A percentile compares a stretch with the other conserved stretches of the same genome.
Evolutionary conservation across 2,329 filamentous ascomycete species (phyloP).

Genomic region (Incumbomyces lentus): DNA sequence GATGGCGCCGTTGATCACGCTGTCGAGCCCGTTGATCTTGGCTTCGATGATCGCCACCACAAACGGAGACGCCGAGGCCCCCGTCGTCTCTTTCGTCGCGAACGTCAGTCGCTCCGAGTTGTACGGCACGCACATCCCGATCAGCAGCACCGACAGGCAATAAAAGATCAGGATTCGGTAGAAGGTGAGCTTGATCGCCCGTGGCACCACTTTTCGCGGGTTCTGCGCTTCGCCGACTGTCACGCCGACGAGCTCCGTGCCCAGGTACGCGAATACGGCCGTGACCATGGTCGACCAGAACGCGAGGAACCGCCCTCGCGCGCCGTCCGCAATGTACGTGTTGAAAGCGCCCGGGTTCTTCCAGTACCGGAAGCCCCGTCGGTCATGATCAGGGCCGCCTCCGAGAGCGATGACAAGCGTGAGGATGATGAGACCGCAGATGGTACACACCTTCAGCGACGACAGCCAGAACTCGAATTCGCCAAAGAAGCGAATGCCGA

Average conservation of each 20-base stretch:
- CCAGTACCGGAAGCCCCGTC: conserved; percentile 59
- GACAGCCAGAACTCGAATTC: conserved; percentile 53
- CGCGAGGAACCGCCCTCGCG: conserved; percentile 35
- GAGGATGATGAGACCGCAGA: conserved; percentile 56
- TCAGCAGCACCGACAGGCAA: conserved; percentile 59
- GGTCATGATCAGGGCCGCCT: conserved; percentile 53
- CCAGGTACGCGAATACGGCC: conserved; percentile 68
- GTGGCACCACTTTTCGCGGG: conserved; percentile 64
- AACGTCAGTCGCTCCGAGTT: conserved; percentile 53
- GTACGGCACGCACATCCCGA: conserved; percentile 70
- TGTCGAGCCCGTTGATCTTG: conserved; percentile 43
- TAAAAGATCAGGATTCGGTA: conserved; percentile 78
- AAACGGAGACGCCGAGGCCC: conserved; percentile 51
- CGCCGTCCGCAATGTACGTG: conserved; percentile 34
- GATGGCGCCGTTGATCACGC: conserved; percentile 48
- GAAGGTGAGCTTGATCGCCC: conserved; percentile 70
- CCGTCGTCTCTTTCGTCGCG: conserved; percentile 34
- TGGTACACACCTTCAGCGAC: conserved; percentile 59
- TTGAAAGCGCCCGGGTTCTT: conserved; percentile 50
- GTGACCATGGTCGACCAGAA: conserved; percentile 62
- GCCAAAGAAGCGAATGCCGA: conserved; percentile 59
- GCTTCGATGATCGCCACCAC: conserved; percentile 53
- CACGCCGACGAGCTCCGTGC: conserved; percentile 66
- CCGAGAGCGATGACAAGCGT: conserved; percentile 54
- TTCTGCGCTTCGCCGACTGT: conserved; percentile 73